Conservation (phyloP, 805 yeast genomes). For the Brettanomyces sp. region DNA sequence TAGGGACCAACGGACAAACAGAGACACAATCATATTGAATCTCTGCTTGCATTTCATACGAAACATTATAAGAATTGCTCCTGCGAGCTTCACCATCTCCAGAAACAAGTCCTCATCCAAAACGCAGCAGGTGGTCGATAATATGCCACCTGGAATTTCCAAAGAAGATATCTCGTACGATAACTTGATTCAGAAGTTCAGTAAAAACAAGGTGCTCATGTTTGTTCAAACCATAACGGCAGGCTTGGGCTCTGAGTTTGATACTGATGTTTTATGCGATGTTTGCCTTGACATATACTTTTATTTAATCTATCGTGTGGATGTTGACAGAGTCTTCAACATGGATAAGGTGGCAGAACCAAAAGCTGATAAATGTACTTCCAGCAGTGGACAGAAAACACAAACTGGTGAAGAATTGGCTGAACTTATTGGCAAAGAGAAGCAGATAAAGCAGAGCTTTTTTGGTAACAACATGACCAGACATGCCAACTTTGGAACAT, state of each 20-base stretch:
- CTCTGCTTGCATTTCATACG: conserved; percentile 67
- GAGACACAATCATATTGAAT: conserved; percentile 66
- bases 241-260: conserved; percentile 56
- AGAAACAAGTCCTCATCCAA: conserved; percentile 25
- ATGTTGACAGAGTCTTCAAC: conserved; percentile 25
- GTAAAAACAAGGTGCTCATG: conserved; percentile 63
- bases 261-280: conserved; percentile 48
- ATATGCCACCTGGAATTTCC: conserved; percentile 48
- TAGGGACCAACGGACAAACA: conserved; percentile 47
- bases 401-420: conserved; percentile 26
- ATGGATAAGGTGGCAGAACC: not conserved
- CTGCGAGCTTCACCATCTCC: conserved; percentile 46
- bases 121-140: conserved; percentile 21
- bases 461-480: conserved; percentile 29
- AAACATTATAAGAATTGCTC: conserved; percentile 72
- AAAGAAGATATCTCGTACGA: conserved; percentile 61
- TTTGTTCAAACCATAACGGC: conserved; percentile 65
- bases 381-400: conserved; percentile 17
- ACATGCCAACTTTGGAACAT: conserved; percentile 87
- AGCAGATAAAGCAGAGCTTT: conserved; percentile 31
- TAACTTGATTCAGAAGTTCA: conserved; percentile 47
- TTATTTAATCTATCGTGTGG: conserved; percentile 50
- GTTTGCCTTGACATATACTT: conserved; percentile 63
- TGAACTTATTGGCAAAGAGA: conserved; percentile 53
- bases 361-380: not conserved